Base-by-base conservation (phyloP, 2,329 filamentous ascomycete species). In the Dactylellina parvicollis region DNA sequence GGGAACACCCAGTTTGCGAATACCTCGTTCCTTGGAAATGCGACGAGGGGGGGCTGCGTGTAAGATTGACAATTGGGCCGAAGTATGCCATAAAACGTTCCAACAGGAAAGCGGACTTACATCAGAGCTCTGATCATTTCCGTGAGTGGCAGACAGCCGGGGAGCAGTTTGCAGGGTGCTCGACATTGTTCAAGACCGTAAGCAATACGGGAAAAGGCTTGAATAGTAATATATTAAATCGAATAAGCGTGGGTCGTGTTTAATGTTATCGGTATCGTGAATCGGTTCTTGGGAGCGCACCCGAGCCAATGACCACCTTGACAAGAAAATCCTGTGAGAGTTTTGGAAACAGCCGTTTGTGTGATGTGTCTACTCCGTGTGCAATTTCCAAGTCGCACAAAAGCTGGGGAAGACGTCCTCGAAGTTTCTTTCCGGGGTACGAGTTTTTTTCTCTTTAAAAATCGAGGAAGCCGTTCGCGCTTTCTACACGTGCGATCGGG, bases 331-430 rank as follows among this genome's bases (percentile, higher is more conserved):
- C 30, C 40, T 52, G 57, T 52, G 44, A 52, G 44, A 52, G 44
- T 18, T 3, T 52, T 42, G 44, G 57, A 52, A 62, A 62, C 52
- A 56, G 36, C 32, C 36, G 62, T 18, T 59, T 24, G 42, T 47
- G 30, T 50, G 20, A 40, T 65, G 61, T 62, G 49, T 57, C 50
- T 22, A 49, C 56, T 44, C 66, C 57, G 57, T 71, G 24, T 64
- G 49, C 36, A 64, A 71, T 71, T 71, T 71, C 66, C 66, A 62
- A 46, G 57, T 64, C 32, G 57, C 38, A 64, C 66, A 50, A 71
- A n/a, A 62, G 44, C 55, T 60, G 46, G 55, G 55, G 55, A 69
- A 61, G 47, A 34, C 7, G 42, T 47, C 8, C 20, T n/a, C 7
- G 8, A 5, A 47, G 20, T n/a, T 22, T 8, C 20, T 20, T 47